These are phyloP conservation scores for Xerocomus brunneocitrinus DNA, from an alignment of 768 basidiomycete genomes.

Conservation along the genomic window DNA sequence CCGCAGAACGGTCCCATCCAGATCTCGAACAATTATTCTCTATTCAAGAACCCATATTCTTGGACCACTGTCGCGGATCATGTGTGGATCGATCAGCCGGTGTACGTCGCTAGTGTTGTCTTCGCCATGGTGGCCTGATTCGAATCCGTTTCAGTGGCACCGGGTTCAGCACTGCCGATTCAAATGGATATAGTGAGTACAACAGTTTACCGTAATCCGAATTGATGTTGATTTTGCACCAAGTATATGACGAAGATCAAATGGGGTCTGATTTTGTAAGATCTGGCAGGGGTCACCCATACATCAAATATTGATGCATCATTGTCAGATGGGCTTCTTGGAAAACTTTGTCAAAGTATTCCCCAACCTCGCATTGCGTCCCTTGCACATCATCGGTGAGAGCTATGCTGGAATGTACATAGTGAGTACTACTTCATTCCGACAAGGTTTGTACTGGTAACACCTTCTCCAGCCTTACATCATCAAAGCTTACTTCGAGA, in stretches of 20 bases:
- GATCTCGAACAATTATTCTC: conserved; percentile 46
- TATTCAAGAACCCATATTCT: conserved; percentile 48
- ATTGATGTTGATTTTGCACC: conserved; percentile 10
- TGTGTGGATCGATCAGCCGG: conserved; percentile 74
- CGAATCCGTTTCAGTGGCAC: conserved; percentile 38
- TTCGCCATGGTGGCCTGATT: not conserved
- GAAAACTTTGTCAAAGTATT: conserved; percentile 70
- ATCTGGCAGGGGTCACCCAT: not conserved
- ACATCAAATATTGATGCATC: conserved; percentile 1
- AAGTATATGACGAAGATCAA: conserved; percentile 60
- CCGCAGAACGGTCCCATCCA: conserved; percentile 66
- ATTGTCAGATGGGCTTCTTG: conserved; percentile 61
- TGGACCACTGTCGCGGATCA: conserved; percentile 62
- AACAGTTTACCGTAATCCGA: not conserved
- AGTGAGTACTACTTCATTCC: conserved; percentile 32
- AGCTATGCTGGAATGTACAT: conserved; percentile 75
- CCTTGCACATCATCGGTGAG: conserved; percentile 66
- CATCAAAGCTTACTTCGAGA: conserved; percentile 62
- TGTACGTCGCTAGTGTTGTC: conserved; percentile 29
- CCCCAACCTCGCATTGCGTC: conserved; percentile 60
- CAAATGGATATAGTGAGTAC: conserved; percentile 51
- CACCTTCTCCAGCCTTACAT: conserved; percentile 58
- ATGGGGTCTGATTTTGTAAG: conserved; percentile 51
- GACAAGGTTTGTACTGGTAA: not conserved
- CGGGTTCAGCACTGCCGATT: conserved; percentile 63